Evolutionary conservation across 1,284 basidiomycete genomes (phyloP), one percentile per base, ranked within the genome.

Genomic region (Pisolithus thermaeus): DNA sequence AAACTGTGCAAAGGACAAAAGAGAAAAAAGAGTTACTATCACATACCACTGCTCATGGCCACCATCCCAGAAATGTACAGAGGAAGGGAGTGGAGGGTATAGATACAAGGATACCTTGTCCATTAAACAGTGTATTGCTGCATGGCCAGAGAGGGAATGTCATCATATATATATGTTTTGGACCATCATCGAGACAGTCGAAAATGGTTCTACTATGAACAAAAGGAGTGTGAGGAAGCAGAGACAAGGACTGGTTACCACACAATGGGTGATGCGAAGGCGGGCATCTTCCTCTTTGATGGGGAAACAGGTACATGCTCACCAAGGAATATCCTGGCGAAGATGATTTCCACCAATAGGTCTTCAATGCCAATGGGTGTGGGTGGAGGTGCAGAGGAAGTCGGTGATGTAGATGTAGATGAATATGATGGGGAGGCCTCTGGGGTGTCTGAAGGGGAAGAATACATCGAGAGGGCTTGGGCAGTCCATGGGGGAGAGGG

Each of bases 351-450:
- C 2, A 73, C 73, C 2, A 64, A 68, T 40, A 68, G 62, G 49
- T 79, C 74, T 50, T 76, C 77, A 55, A 70, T 68, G 14, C 76
- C 73, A 2, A 71, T 65, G 0, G 80, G 80, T 1, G 81, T 82
- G 7, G 73, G 71, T 0, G 80, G 80, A 11, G 80, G 78, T 0
- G 70, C 76, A 1, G 78, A 76, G 1, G 78, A 79, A 2, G 80
- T 78, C 1, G 79, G 78, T 0, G 79, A 78, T 0, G 77, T 73
- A 18, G 75, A 75, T 0, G 32, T 1, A 76, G n/a, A n/a, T n/a
- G n/a, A n/a, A n/a, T n/a, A n/a, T n/a, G n/a, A n/a, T n/a, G n/a
- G n/a, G n/a, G n/a, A 73, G 0, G 74, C 78, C 41, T 75, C 71
- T 36, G 75, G 76, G 0, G 72, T 71, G 22, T 73, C 72, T 0